These are phyloP conservation scores for Zygosaccharomyces rouxii DNA, from an alignment of 805 yeast genomes.

Conservation along the genomic window DNA sequence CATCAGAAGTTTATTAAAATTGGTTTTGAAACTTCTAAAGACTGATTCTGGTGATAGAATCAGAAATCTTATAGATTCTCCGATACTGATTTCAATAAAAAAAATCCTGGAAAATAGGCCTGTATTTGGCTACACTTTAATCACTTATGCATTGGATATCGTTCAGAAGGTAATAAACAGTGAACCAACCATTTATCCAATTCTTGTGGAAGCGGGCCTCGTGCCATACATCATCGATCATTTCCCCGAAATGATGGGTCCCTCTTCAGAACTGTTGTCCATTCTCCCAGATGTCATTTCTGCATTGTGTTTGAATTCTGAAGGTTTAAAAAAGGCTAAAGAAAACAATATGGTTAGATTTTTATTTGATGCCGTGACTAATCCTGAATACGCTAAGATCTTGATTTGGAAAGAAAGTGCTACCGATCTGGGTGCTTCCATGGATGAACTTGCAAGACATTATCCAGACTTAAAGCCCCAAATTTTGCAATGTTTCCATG, in stretches of 20 bases:
- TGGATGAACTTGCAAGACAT: conserved; percentile 81
- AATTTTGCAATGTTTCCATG: conserved; percentile 47
- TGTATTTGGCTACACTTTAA: conserved; percentile 62
- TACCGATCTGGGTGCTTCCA: conserved; percentile 54
- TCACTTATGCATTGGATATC: conserved; percentile 58
- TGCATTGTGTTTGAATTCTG: conserved; percentile 73
- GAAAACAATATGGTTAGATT: conserved; percentile 38
- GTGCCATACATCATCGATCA: conserved; percentile 60
- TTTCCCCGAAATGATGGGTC: conserved; percentile 52
- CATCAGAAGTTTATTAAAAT: conserved; percentile 55
- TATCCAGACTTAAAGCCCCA: conserved; percentile 66
- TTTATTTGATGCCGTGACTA: conserved; percentile 49
- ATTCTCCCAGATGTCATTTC: conserved; percentile 73
- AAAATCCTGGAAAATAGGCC: conserved; percentile 51
- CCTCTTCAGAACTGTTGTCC: conserved; percentile 52
- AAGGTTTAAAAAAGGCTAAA: conserved; percentile 58
- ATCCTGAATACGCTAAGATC: conserved; percentile 48
- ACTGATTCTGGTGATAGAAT: conserved; percentile 80
- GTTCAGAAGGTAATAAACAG: conserved; percentile 72
- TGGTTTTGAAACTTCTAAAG: conserved; percentile 58
- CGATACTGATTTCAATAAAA: conserved; percentile 59
- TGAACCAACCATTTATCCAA: conserved; percentile 84
- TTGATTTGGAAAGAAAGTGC: conserved; percentile 51
- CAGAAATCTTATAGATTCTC: conserved; percentile 81
- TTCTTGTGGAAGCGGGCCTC: conserved; percentile 72